phyloP scores from a whole-genome alignment of 495 filamentous ascomycete genomes.

The Aspergillus bertholletiae region DNA sequence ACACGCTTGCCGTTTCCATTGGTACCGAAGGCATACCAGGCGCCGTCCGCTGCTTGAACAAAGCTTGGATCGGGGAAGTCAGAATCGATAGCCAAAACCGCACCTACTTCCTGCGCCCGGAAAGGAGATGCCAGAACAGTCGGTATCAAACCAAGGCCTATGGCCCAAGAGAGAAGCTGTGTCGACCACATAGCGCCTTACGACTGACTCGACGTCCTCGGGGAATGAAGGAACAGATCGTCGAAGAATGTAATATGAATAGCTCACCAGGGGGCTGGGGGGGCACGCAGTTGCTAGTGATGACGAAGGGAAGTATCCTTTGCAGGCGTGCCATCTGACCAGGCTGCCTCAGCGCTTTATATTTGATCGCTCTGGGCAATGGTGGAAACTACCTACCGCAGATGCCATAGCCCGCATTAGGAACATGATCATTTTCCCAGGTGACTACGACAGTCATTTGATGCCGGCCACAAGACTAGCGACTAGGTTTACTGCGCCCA shows the following conservation, averaged over 20 bases:
- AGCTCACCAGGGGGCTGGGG: slow-evolving; percentile 3
- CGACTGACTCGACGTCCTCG: neutral
- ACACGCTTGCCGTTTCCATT: slow-evolving; percentile 35
- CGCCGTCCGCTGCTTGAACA: slow-evolving; percentile 24
- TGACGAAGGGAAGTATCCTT: neutral
- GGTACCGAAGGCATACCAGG: slow-evolving; percentile 42
- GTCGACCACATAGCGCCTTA: slow-evolving; percentile 6
- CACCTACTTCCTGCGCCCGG: slow-evolving; percentile 13
- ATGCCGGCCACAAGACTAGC: no score
- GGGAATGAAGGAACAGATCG: neutral
- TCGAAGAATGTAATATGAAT: neutral
- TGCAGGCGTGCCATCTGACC: neutral
- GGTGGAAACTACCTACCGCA: neutral
- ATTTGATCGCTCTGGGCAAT: neutral
- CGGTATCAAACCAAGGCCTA: slow-evolving; percentile 5
- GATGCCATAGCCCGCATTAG: neutral
- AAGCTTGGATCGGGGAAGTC: slow-evolving; percentile 40
- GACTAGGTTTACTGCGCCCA: slow-evolving; percentile 9
- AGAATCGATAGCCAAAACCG: slow-evolving; percentile 27
- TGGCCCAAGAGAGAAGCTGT: slow-evolving; percentile 1
- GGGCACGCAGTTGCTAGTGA: neutral
- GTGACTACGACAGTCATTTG: no score
- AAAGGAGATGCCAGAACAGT: slow-evolving; percentile 7
- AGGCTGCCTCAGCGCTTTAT: slow-evolving; percentile 8
- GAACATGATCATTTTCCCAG: neutral